Percentiles rank a stretch among this genome's conserved stretches.
phyloP scores from a whole-genome alignment of 805 yeast species.

The Yarrowia sp. region DNA sequence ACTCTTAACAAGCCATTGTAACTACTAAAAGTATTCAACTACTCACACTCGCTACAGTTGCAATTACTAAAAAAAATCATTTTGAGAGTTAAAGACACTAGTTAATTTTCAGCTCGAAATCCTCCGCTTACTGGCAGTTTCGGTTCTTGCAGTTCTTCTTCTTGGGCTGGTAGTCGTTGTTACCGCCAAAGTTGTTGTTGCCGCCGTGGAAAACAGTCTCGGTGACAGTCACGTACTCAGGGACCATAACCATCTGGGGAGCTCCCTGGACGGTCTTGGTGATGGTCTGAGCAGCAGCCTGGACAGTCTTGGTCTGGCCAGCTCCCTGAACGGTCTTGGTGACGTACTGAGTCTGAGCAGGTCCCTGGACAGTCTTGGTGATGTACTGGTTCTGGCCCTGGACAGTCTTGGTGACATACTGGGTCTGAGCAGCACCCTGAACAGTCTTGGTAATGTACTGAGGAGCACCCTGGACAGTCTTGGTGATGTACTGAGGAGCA shows the following conservation, averaged over 20 bases:
- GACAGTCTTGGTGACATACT: background rate
- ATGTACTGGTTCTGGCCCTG: background rate
- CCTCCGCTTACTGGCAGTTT: background rate
- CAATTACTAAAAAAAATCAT: background rate
- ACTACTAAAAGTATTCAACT: no score
- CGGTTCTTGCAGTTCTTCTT: slow-evolving; percentile 24
- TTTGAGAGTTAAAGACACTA: background rate
- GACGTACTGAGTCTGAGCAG: background rate
- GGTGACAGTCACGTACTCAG: slow-evolving; percentile 14
- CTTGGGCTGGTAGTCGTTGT: slow-evolving; percentile 9
- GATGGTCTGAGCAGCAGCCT: background rate
- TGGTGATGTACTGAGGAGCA: background rate
- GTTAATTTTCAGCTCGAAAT: background rate
- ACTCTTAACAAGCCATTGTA: no score
- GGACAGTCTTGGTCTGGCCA: background rate
- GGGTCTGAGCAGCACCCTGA: background rate
- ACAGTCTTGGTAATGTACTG: background rate
- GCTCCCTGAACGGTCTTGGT: slow-evolving; percentile 8
- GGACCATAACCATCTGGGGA: slow-evolving; percentile 5
- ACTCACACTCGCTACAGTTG: no score
- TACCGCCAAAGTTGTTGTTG: background rate
- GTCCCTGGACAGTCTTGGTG: background rate
- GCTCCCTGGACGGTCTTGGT: slow-evolving; percentile 7
- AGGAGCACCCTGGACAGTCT: background rate
- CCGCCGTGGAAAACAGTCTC: background rate